Evolutionary conservation across 2,329 filamentous ascomycete genomes (phyloP).

Genomic region (Fusarium penzigii): DNA sequence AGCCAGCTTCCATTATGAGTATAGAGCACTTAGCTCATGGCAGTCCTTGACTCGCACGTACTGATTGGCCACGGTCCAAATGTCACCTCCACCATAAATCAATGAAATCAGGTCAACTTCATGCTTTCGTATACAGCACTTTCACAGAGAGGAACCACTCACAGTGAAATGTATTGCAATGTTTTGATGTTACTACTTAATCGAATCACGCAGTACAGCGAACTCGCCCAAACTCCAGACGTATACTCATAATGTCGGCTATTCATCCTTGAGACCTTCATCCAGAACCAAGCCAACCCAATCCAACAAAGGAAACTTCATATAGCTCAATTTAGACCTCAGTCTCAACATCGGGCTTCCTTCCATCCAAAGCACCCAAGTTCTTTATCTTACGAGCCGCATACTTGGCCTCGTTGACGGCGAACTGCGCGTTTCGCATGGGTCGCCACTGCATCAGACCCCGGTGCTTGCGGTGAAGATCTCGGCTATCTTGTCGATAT

Average conservation of each 20-base stretch:
- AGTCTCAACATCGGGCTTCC: constrained; percentile 87
- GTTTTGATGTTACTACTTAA: constrained; percentile 12
- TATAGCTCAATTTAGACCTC: constrained; percentile 48
- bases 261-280: background rate
- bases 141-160: too few species aligned
- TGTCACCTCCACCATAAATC: too few species aligned
- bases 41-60: too few species aligned
- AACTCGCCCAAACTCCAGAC: constrained; percentile 16
- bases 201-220: constrained; percentile 7
- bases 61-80: too few species aligned
- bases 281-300: background rate
- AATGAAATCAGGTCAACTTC: too few species aligned
- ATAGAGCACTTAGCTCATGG: too few species aligned
- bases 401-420: constrained; percentile 82
- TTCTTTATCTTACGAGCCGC: constrained; percentile 75
- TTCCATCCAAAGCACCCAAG: constrained; percentile 74
- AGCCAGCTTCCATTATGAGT: too few species aligned
- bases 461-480: constrained; percentile 81
- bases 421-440: constrained; percentile 81
- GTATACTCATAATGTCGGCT: constrained; percentile 18
- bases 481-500: constrained; percentile 67
- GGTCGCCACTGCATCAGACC: constrained; percentile 96
- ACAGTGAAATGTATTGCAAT: background rate
- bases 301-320: constrained; percentile 1
- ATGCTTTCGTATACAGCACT: too few species aligned